phyloP scores from a whole-genome alignment of 176 grass and related monocot genomes.

The Oryza nivara region DNA sequence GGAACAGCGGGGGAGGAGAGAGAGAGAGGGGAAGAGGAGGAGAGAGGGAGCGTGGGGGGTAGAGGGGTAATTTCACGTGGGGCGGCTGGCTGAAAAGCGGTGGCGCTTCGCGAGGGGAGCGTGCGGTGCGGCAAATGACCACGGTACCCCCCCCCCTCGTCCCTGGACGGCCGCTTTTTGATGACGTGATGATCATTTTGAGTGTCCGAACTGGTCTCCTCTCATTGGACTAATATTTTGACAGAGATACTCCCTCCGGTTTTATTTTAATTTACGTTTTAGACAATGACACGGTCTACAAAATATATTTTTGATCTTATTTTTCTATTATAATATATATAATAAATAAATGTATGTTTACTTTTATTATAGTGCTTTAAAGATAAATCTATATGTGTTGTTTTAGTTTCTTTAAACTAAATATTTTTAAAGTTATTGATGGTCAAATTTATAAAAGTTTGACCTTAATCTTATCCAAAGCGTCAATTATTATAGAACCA shows the following conservation, averaged over 20 bases:
- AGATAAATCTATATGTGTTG: no score
- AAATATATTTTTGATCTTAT: no score
- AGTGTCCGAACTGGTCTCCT: not conserved
- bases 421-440: no score
- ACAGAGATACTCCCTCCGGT: not conserved
- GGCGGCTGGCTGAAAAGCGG: conserved; percentile 34
- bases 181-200: conserved; percentile 49
- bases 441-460: no score
- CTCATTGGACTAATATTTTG: conserved; percentile 23
- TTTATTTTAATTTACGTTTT: no score
- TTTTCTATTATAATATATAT: no score
- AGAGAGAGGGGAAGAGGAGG: not conserved
- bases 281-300: no score
- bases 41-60: not conserved
- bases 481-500: no score
- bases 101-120: conserved; percentile 39
- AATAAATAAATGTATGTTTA: no score
- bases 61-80: conserved; percentile 24
- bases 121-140: conserved; percentile 45
- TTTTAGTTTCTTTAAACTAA: no score
- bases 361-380: no score
- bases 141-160: conserved; percentile 23
- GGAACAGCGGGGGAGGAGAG: not conserved
- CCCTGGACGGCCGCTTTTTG: not conserved
- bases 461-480: no score